Percentiles rank a stretch among this genome's conserved stretches.
Conservation (phyloP, 192 early-diverging fungal genomes). For the Backusella sp. region DNA sequence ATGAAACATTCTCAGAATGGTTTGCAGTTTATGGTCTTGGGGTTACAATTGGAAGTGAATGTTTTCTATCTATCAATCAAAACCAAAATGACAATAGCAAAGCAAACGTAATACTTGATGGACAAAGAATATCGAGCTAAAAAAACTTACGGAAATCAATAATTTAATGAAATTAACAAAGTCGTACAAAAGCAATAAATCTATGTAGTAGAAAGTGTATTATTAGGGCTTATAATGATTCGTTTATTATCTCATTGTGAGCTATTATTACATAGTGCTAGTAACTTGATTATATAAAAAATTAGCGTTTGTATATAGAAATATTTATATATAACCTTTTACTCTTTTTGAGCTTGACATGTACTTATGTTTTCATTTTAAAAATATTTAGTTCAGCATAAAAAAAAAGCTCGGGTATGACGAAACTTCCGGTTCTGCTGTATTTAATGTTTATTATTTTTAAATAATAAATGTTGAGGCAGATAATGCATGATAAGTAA, state of each 20-base stretch:
- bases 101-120: background rate
- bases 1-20: background rate
- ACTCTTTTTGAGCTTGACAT: too few species aligned
- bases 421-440: background rate
- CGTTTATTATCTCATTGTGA: too few species aligned
- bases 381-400: too few species aligned
- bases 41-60: background rate
- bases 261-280: too few species aligned
- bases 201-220: background rate
- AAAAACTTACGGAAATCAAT: background rate
- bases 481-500: background rate
- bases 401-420: background rate
- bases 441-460: background rate
- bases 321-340: too few species aligned
- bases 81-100: background rate
- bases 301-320: too few species aligned
- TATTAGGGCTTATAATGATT: too few species aligned
- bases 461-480: background rate
- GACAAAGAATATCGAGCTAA: background rate
- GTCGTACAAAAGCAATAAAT: background rate
- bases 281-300: too few species aligned
- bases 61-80: background rate
- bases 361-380: too few species aligned
- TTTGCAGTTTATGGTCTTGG: background rate
- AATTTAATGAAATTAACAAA: background rate